These are phyloP conservation scores for Cryphonectria nitschkei DNA, from an alignment of 2,329 filamentous ascomycete species.

Conservation along the genomic window DNA sequence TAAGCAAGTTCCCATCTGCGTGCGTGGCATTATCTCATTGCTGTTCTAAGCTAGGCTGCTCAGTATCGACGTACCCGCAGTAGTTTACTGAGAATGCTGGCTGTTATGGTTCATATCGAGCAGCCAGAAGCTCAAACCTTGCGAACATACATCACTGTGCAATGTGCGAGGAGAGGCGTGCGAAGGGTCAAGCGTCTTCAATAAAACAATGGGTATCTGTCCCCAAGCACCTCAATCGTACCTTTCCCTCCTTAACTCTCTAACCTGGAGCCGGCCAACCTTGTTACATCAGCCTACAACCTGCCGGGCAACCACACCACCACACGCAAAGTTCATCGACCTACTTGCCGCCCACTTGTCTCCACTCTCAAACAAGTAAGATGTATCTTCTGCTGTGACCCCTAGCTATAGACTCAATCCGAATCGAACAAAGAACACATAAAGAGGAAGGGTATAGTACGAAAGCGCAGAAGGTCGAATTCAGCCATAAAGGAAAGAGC, in stretches of 20 bases:
- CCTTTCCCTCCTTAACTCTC: background rate
- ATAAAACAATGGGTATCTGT: conserved; percentile 12
- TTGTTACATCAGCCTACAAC: background rate
- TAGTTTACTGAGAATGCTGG: no score
- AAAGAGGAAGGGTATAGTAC: conserved; percentile 18
- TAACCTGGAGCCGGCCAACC: background rate
- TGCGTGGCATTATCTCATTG: background rate
- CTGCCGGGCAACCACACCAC: background rate
- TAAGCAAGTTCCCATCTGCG: background rate
- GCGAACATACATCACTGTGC: background rate
- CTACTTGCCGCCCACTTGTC: background rate
- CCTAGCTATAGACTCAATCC: background rate
- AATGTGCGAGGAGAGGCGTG: background rate
- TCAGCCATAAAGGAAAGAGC: background rate
- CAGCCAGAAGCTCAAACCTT: background rate
- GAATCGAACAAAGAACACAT: background rate
- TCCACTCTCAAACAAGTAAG: background rate
- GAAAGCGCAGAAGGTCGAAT: conserved; percentile 3
- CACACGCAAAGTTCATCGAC: background rate
- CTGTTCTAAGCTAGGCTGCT: background rate
- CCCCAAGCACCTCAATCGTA: conserved; percentile 2
- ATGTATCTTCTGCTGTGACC: background rate
- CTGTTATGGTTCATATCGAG: background rate
- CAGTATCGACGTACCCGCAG: background rate
- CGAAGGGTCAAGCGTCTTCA: background rate